phyloP scores from a whole-genome alignment of 1,284 basidiomycete species.

The Ustilago esculenta region DNA sequence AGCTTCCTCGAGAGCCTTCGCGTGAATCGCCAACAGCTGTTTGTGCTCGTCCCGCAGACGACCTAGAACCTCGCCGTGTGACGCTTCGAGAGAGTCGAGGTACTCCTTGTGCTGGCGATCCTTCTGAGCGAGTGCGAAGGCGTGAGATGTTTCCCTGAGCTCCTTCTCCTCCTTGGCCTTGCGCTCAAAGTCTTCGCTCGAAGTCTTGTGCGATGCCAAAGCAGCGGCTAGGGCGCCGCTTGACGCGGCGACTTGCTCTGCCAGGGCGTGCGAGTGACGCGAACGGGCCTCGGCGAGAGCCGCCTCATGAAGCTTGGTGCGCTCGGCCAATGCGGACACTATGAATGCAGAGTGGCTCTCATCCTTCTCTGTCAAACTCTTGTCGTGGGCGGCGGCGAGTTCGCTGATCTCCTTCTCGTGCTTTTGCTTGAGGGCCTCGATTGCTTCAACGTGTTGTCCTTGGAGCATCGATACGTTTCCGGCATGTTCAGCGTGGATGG shows the following conservation, averaged over 20 bases:
- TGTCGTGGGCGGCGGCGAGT: slow-evolving; percentile 24
- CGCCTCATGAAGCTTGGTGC: slow-evolving; percentile 48
- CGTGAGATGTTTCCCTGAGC: slow-evolving; percentile 37
- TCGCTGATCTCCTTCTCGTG: slow-evolving; percentile 31
- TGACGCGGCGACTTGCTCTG: slow-evolving; percentile 51
- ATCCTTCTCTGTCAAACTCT: slow-evolving; percentile 27
- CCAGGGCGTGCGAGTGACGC: slow-evolving; percentile 54
- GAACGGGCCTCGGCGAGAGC: slow-evolving; percentile 54
- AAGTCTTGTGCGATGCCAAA: slow-evolving; percentile 46
- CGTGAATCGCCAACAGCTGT: slow-evolving; percentile 25
- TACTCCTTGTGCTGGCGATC: slow-evolving; percentile 41
- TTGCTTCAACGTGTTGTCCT: slow-evolving; percentile 31
- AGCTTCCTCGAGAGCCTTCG: slow-evolving; percentile 26
- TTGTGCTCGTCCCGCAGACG: slow-evolving; percentile 32
- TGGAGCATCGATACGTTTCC: slow-evolving; percentile 33
- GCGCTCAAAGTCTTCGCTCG: slow-evolving; percentile 34
- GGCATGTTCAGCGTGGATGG: slow-evolving; percentile 31
- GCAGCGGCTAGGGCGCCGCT: slow-evolving; percentile 46
- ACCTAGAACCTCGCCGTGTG: slow-evolving; percentile 24
- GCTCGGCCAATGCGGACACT: slow-evolving; percentile 35
- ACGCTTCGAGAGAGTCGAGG: slow-evolving; percentile 26
- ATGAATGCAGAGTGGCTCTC: slow-evolving; percentile 29
- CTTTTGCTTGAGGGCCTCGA: slow-evolving; percentile 29
- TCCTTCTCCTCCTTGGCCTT: slow-evolving; percentile 41
- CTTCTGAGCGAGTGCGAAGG: slow-evolving; percentile 38